These are phyloP conservation scores for Prunus campanulata DNA, from an alignment of 306 rosid genomes.

Conservation along the genomic window DNA sequence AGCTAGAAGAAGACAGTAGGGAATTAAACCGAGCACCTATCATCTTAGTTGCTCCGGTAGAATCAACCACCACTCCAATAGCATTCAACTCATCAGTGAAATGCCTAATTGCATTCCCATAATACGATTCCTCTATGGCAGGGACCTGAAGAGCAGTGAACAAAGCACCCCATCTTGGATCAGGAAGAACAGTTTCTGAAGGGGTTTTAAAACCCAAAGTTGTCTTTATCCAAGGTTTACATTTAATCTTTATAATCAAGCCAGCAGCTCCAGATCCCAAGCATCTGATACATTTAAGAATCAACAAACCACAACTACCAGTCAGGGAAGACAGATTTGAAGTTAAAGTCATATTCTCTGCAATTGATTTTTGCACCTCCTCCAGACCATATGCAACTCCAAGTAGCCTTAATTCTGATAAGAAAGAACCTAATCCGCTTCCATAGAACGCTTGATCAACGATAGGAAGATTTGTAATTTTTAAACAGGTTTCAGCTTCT, in stretches of 20 bases:
- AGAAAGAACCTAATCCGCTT: slow-evolving; percentile 9
- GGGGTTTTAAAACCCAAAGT: slow-evolving; percentile 16
- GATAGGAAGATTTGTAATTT: slow-evolving; percentile 4
- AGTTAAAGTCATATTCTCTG: slow-evolving; percentile 11
- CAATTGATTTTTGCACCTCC: slow-evolving; percentile 9
- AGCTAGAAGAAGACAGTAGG: neutral
- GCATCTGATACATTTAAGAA: slow-evolving; percentile 11
- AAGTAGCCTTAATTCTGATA: slow-evolving; percentile 11
- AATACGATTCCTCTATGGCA: slow-evolving; percentile 18
- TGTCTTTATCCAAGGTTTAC: slow-evolving; percentile 12
- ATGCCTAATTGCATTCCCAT: neutral
- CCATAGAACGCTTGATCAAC: slow-evolving; percentile 21
- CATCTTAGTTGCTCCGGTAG: neutral
- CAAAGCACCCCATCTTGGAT: slow-evolving; percentile 13
- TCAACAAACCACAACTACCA: slow-evolving; percentile 5
- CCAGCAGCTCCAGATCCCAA: neutral
- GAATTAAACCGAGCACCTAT: slow-evolving; percentile 6
- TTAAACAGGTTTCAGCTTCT: slow-evolving; percentile 1
- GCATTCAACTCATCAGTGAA: slow-evolving; percentile 13
- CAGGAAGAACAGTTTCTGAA: slow-evolving; percentile 14
- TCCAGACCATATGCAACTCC: slow-evolving; percentile 3
- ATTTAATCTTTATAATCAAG: slow-evolving; percentile 6
- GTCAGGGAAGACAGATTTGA: slow-evolving; percentile 2
- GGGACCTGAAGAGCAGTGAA: slow-evolving; percentile 12
- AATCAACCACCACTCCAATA: slow-evolving; percentile 22